These are phyloP conservation scores for Xylariales sp. DNA, from an alignment of 2,329 filamentous ascomycete species.

Conservation along the genomic window DNA sequence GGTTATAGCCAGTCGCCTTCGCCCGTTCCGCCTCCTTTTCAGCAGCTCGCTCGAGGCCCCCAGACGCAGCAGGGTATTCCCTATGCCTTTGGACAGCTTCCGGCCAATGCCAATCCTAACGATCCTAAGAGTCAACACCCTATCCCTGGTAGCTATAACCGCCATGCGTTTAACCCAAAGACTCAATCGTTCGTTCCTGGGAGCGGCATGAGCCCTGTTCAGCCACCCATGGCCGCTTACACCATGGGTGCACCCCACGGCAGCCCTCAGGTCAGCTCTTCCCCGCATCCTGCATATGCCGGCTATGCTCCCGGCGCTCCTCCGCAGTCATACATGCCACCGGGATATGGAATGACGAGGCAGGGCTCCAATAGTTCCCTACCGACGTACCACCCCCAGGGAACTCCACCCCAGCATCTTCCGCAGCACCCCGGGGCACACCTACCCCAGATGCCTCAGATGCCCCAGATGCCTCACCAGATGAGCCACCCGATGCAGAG, in stretches of 20 bases:
- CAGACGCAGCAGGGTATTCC: slow-evolving; percentile 36
- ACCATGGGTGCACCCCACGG: slow-evolving; percentile 44
- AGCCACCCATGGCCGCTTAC: slow-evolving; percentile 42
- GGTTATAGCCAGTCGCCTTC: slow-evolving; percentile 18
- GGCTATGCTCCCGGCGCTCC: slow-evolving; percentile 42
- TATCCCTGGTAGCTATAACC: slow-evolving; percentile 77
- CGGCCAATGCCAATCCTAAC: slow-evolving; percentile 63
- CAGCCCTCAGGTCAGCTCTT: slow-evolving; percentile 49
- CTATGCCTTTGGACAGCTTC: slow-evolving; percentile 78
- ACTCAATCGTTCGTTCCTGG: slow-evolving; percentile 86
- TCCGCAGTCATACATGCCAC: slow-evolving; percentile 38
- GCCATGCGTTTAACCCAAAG: slow-evolving; percentile 89
- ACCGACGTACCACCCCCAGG: slow-evolving; percentile 41
- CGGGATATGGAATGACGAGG: slow-evolving; percentile 51
- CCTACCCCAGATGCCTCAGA: slow-evolving; percentile 36
- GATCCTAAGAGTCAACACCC: slow-evolving; percentile 76
- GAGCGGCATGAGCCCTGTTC: slow-evolving; percentile 43
- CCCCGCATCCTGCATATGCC: slow-evolving; percentile 45
- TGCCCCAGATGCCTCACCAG: slow-evolving; percentile 11
- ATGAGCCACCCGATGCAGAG: slow-evolving; percentile 33
- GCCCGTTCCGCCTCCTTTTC: slow-evolving; percentile 13
- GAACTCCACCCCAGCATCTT: slow-evolving; percentile 26
- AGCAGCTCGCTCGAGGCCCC: slow-evolving; percentile 14
- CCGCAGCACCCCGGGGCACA: slow-evolving; percentile 35
- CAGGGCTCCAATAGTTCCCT: slow-evolving; percentile 53